Base-by-base conservation (phyloP, 2,329 filamentous ascomycete species). In the Alternaria consortialis region DNA sequence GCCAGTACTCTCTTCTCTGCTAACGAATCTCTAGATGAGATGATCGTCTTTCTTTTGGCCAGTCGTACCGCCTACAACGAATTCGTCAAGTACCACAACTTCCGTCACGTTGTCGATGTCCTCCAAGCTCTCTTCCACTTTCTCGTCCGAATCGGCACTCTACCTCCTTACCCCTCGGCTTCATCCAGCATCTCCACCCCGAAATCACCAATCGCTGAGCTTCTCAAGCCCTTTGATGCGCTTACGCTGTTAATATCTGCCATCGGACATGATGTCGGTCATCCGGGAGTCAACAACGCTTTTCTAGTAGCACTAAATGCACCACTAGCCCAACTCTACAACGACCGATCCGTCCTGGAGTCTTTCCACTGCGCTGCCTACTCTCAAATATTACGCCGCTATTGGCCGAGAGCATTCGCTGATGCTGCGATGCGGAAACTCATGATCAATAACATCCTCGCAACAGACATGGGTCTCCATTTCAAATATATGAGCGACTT, bases 281-380 rank as follows among this genome's bases (percentile, higher is more conserved):
- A 99, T 76, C 95, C 95, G 0, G 95, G 95, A 56, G 95, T 99
- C 73, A 99, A 98, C 82, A 99, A 99, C 76, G 93, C 94, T 31
- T 99, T 99, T 75, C 84, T 99, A 5, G 89, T 97, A 17, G 93
- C 92, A 32, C 86, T 97, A 32, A 97, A 97, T 75, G 92, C 95
- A 17, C 94, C 95, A 1, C 83, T 99, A 29, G 95, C 95, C 12
- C 94, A 97, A 77, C 84, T 98, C 13, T 99, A 98, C 82, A 98
- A 98, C 74, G 95, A 99, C 78, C 91, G 92, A 57, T 98, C 95
- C 1, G 95, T 99, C 15, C 85, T 99, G 37, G 95, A 99, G 80
- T 96, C 94, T 0, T 99, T 98, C 73, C 95, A 99, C 77, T 97
- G 95, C 74, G 95, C 95, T 1, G 95, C 95, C 2, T 99, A 94